Evolutionary conservation across 2,329 filamentous ascomycete species (phyloP), one percentile per base, ranked within the genome.

Genomic region (Blastomyces gilchristii): DNA sequence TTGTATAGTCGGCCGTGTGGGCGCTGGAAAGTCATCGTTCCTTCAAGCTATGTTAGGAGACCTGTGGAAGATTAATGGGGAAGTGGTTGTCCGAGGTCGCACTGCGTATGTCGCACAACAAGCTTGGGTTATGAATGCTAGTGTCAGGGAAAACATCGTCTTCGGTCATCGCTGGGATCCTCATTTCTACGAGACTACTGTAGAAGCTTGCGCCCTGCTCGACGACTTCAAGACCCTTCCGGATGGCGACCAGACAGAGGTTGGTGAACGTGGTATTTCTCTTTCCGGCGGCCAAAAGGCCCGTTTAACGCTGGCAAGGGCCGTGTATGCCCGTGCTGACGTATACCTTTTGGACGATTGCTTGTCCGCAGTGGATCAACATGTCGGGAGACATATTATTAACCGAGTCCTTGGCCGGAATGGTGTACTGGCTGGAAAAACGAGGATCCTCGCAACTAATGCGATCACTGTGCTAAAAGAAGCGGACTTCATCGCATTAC

Each of bases 121-220:
- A 70, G 81, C 91, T 25, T 99, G 95, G 94, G 89, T 99, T 61
- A 93, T 97, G 87, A 99, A 99, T 72, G 94, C 94, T 9, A 96
- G 90, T 39, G 92, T 99, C 63, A 90, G 91, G 70, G 94, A 99
- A 72, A 99, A 99, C 72, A 96, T 99, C 69, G 82, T 97, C 4
- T 99, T 99, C 71, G 94, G 94, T 1, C 91, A 99, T 76, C 87
- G 90, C 57, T 97, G 89, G 81, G 93, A 99, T 75, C 87, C 92
- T 5, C 83, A 87, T 39, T 99, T 99, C 76, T 99, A 99, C 77
- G 90, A 97, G 63, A 87, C 89, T 71, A 97, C 93, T 0, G 82
- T 99, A 60, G 87, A 90, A 72, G 93, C 94, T 50, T 99, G 95
- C 74, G 94, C 94, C 56, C 81, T 99, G 43, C 72, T 88, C 6